Percentiles rank a stretch among this genome's conserved stretches.
These are phyloP conservation scores for Russula lepida DNA, from an alignment of 768 basidiomycete species.

Conservation along the genomic window DNA sequence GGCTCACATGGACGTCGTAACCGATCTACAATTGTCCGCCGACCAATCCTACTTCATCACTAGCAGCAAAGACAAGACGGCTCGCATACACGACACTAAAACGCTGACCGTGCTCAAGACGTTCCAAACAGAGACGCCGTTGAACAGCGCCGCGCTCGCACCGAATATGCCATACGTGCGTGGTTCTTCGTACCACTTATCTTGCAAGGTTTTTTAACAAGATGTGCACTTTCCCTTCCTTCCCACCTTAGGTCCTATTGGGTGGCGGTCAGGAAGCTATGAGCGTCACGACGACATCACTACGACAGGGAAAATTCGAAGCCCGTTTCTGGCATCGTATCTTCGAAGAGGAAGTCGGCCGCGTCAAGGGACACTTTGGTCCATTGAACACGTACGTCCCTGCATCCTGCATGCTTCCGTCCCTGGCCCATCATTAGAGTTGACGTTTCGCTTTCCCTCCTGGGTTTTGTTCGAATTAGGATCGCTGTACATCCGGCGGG, in stretches of 20 bases:
- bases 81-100: constrained; percentile 87
- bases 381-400: constrained; percentile 86
- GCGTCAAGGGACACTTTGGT: constrained; percentile 96
- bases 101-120: constrained; percentile 89
- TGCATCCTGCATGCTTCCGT: background rate
- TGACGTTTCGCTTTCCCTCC: background rate
- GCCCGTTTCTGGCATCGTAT: constrained; percentile 97
- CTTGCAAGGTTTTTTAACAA: background rate
- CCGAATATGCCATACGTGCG: constrained; percentile 78
- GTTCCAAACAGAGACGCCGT: constrained; percentile 84
- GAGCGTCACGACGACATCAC: constrained; percentile 90
- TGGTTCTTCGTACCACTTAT: background rate
- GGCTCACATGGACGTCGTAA: constrained; percentile 79
- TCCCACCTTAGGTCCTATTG: constrained; percentile 57
- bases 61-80: constrained; percentile 93
- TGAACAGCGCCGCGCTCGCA: constrained; percentile 88
- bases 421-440: constrained; percentile 7
- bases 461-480: background rate
- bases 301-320: constrained; percentile 95
- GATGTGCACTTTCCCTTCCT: background rate
- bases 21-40: constrained; percentile 84
- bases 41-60: constrained; percentile 95
- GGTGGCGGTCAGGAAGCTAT: constrained; percentile 98
- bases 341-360: constrained; percentile 93
- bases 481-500: constrained; percentile 36